Base-by-base conservation (phyloP, 2,329 filamentous ascomycete species). In the Leptographium lundbergii region DNA sequence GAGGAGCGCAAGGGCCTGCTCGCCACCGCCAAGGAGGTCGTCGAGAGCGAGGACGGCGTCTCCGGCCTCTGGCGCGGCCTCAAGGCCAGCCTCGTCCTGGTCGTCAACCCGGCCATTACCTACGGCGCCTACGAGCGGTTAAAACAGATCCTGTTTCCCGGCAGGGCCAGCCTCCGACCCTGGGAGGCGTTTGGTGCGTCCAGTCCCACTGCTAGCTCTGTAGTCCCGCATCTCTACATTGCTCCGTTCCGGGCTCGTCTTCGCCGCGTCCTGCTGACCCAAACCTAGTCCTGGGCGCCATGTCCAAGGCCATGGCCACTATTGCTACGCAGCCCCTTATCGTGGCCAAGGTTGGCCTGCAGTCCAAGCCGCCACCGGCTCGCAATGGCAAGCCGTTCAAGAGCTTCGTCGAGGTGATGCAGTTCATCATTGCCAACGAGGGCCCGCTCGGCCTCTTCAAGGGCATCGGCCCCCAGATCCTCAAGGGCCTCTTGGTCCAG, bases 111-210 rank as follows among this genome's bases (percentile, higher is more conserved):
- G 13, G 89, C 91, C 54, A 99, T 99, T 71, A 99, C 94, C 54
- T 99, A 99, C 67, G 94, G 94, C 57, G 91, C 91, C 58, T 99
- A 97, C 69, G 91, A 99, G 75, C 84, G 91, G 65, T 75, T 97
- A 65, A 88, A 88, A 73, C 85, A 87, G 42, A 66, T 82, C 11
- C 66, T 96, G 29, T 97, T 90, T 71, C 87, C 89, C 0, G 87
- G 85, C 32, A 91, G 88, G 75, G 75, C 78, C 36, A 88, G 78
- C 63, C 74, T 99, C 62, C 87, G 82, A 69, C 86, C 91, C 0
- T 87, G 85, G 77, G 91, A 99, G 75, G 89, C 94, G 57, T 99
- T 99, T 71, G 70, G 91, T 97, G 77, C 77, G 90, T 84, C 17
- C 34, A 1, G 29, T 48, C 22, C 24, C 13, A 24, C 4, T 50